Evolutionary conservation across 208 protist genomes (phyloP), one percentile per base, ranked within the genome.

Genomic region (Herpetomonas muscarum): DNA sequence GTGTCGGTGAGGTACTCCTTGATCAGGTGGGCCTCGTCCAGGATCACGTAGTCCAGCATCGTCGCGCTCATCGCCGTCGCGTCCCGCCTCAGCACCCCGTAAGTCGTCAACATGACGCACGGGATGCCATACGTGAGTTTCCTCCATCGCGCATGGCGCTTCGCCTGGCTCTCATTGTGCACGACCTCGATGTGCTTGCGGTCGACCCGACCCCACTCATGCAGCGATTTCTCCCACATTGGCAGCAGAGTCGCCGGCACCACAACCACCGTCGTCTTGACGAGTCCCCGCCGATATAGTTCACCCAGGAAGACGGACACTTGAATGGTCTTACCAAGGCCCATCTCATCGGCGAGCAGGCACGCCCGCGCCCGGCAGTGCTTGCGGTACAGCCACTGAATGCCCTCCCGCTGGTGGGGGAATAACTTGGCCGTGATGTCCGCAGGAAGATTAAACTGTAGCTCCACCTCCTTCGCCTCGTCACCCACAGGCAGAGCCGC

Each of bases 281-380:
- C 68, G n/a, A 53, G 26, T 24, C 77, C 54, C 19, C 74, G 64
- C 15, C 19, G 48, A 34, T 92, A 87, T 3, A 99, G 72, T 3
- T 68, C 66, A 1, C 83, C 84, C 13, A 99, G 66, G 58, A 99
- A 98, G 17, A 77, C 61, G 30, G 87, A 74, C 19, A 98, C 81
- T 59, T 99, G 96, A 6, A 99, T 78, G 0, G 98, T 99, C 82
- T 99, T 99, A 28, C 94, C 93, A 49, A 98, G 86, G 10, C 93
- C 88, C 89, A 98, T 98, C 77, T 99, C 97, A 71, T 99, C 97
- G 34, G 96, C 98, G n/a, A 99, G 59, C 13, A 99, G 92, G 44
- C 97, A 97, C 45, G 96, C 97, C 46, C 87, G 81, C 9, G 83
- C 77, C 41, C 95, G 93, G 47, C 69, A 56, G 57, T 99, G 96